phyloP scores from a whole-genome alignment of 2,329 filamentous ascomycete genomes.

The Paecilomyces sp. region DNA sequence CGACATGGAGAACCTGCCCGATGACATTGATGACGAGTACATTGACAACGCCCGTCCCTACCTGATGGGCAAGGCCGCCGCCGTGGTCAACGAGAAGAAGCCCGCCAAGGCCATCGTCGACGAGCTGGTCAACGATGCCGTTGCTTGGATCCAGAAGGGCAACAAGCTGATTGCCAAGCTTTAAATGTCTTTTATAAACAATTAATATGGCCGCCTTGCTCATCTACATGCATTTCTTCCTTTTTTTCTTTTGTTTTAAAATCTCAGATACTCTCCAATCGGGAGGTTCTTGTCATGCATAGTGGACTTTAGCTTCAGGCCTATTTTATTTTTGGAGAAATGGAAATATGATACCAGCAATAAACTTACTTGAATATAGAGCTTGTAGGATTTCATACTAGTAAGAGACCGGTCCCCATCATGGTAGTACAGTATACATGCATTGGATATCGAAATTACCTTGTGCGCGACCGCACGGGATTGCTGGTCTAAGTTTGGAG shows the following conservation, averaged over 20 bases:
- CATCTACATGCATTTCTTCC: background rate
- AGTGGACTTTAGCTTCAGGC: background rate
- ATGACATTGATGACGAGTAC: constrained; percentile 70
- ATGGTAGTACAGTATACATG: background rate
- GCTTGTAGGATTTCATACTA: background rate
- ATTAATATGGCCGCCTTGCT: background rate
- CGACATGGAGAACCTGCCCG: constrained; percentile 76
- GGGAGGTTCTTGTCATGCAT: background rate
- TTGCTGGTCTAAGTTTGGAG: no score
- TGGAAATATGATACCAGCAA: background rate
- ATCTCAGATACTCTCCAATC: background rate
- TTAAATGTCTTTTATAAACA: constrained; percentile 37
- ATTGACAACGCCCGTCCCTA: constrained; percentile 88
- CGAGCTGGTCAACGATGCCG: constrained; percentile 82
- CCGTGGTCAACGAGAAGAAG: constrained; percentile 90
- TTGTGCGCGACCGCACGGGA: no score
- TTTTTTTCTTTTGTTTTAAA: constrained; percentile 6
- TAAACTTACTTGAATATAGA: background rate
- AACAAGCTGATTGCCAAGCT: constrained; percentile 63
- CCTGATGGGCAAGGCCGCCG: constrained; percentile 95
- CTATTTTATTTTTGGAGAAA: background rate
- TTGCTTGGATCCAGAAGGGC: constrained; percentile 61
- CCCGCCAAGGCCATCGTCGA: constrained; percentile 85
- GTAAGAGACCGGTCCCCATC: background rate
- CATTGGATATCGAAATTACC: no score